Evolutionary conservation across 2,329 filamentous ascomycete species (phyloP), one percentile per base, ranked within the genome.

Genomic region (Cordyceps fumosorosea): DNA sequence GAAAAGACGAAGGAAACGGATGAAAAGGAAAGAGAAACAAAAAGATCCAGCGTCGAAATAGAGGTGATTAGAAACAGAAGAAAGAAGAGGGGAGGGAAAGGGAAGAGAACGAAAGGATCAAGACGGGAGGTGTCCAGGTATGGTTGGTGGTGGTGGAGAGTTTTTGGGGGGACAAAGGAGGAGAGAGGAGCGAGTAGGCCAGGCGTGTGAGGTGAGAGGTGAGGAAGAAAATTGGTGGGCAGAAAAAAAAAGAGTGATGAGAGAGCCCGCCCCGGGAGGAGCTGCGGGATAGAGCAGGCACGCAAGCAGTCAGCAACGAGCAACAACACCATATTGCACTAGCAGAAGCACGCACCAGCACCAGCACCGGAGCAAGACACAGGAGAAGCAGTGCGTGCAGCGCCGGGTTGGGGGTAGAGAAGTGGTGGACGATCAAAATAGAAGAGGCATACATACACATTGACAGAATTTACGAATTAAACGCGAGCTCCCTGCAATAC

Each of bases 51-150:
- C 48, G 52, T 51, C 22, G 52, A 62, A 42, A 51, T n/a, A 62
- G 51, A 56, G 59, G 42, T 50, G 58, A 61, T 56, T 53, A 56
- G 51, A 56, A 61, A n/a, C 52, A 51, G 52, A 62, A 51, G 52
- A 48, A 60, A 40, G 58, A 55, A 29, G 58, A 53, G 59, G 32
- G 32, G 51, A 40, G 51, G 42, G 44, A 50, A 44, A 51, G 52
- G 34, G 50, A 56, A 56, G 14, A 56, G 55, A 62, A 62, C 50
- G 59, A 62, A 52, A 62, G 52, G 52, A 24, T 62, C 52, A 22
- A 61, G 34, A 37, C 34, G 34, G 34, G 52, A 56, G 44, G 59
- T n/a, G 52, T 51, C 52, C 20, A 56, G 14, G 52, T 44, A 14
- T 44, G 40, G 14, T 18, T 44, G 45, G 44, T 62, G 57, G 47